Base-by-base conservation (phyloP, 257 asterid species). In the Marsdenia floribunda region DNA sequence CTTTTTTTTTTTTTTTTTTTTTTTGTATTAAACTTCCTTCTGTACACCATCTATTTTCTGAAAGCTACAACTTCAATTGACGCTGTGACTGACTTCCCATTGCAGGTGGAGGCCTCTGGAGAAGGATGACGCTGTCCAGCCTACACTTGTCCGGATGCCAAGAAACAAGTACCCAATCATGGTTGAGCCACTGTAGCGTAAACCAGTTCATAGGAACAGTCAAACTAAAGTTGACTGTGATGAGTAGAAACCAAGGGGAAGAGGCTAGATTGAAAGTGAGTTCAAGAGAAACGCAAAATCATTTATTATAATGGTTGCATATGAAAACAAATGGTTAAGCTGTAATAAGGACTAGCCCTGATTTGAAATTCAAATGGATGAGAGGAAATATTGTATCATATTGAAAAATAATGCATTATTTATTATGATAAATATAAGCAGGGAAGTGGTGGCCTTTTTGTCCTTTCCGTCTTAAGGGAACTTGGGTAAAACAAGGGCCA, bases 141-240 rank as follows among this genome's bases (percentile, higher is more conserved):
- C 97, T 76, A 90, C 97, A 37, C 89, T 92, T 6, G 93, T 92
- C 19, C 85, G 96, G 73, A 90, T 92, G 97, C 93, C 94, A 8
- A 87, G 86, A 85, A 91, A 90, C 90, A 91, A 88, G 84, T 90
- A 90, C 50, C 97, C 97, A 9, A 68, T 90, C 81, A 58, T 77
- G 77, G 88, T 88, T 70, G 95, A 88, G 80, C 71, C 85, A 57
- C 85, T 92, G 11, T 87, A 90, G 76, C 73, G 71, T 40, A 66
- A 38, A 38, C 71, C 29, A 76, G 6, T 77, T 64, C 77, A 73
- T 66, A 61, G 44, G 68, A 67, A 67, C 29, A 70, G 73, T 64
- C 16, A 29, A 35, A 57, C 18, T 57, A 33, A 59, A 60, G 60
- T 49, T 19, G 29, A 5, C 8, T 3, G 18, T 70, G 55, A 59